phyloP scores from a whole-genome alignment of 805 yeast genomes.

The Debaryomyces hansenii region DNA sequence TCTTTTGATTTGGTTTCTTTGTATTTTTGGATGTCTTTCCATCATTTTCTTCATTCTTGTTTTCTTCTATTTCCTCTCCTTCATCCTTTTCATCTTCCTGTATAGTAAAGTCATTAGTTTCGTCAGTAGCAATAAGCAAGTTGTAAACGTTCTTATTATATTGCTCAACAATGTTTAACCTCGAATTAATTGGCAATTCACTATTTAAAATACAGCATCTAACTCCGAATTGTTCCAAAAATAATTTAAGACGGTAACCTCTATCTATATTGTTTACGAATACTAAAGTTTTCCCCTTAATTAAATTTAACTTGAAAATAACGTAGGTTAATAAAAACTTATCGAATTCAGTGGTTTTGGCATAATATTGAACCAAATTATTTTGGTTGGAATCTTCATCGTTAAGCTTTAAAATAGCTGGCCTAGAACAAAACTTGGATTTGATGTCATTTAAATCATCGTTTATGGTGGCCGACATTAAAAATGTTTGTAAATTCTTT shows the following conservation, averaged over 20 bases:
- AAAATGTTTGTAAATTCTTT: constrained; percentile 78
- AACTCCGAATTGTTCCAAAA: constrained; percentile 92
- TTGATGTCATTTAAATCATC: constrained; percentile 83
- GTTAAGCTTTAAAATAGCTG: constrained; percentile 78
- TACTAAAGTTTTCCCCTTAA: constrained; percentile 86
- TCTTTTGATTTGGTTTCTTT: constrained; percentile 32
- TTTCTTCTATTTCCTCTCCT: constrained; percentile 23
- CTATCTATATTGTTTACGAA: constrained; percentile 95
- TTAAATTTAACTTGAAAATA: constrained; percentile 80
- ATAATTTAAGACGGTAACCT: constrained; percentile 88
- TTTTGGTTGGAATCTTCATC: constrained; percentile 63
- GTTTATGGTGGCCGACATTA: constrained; percentile 94
- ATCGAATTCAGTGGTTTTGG: constrained; percentile 84
- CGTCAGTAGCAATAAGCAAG: constrained; percentile 93
- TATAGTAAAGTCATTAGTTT: constrained; percentile 58
- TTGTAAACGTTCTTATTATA: constrained; percentile 87
- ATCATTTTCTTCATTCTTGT: constrained; percentile 8
- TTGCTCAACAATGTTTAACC: constrained; percentile 93
- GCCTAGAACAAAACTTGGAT: constrained; percentile 72
- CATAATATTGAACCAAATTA: constrained; percentile 80
- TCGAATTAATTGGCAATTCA: constrained; percentile 88
- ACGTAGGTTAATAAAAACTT: constrained; percentile 89
- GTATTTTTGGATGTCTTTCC: constrained; percentile 10
- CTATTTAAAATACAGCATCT: constrained; percentile 85
- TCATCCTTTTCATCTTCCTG: constrained; percentile 51